A percentile compares a stretch with the other conserved stretches of the same genome.
These are phyloP conservation scores for Pezicula radicicola DNA, from an alignment of 2,329 filamentous ascomycete species.

Conservation along the genomic window DNA sequence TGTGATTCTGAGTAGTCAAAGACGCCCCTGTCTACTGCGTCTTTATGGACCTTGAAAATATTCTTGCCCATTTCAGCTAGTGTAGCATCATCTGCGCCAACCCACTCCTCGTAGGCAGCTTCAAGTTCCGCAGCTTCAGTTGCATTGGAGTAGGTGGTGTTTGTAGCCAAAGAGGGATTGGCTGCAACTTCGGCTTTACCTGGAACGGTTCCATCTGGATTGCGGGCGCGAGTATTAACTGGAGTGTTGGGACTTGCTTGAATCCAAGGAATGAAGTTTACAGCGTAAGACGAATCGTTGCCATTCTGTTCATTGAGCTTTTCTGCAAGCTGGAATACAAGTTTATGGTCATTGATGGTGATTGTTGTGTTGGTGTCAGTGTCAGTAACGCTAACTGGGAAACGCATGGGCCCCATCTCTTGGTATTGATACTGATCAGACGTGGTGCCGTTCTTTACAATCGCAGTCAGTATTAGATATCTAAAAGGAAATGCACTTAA, in stretches of 20 bases:
- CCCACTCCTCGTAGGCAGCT: slow-evolving; percentile 9
- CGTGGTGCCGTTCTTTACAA: slow-evolving; percentile 36
- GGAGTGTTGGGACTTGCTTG: slow-evolving; percentile 47
- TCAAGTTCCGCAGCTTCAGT: slow-evolving; percentile 9
- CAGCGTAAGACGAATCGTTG: slow-evolving; percentile 10
- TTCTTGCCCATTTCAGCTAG: slow-evolving; percentile 49
- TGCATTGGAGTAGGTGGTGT: slow-evolving; percentile 13
- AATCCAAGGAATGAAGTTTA: slow-evolving; percentile 52
- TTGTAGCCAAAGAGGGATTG: slow-evolving; percentile 11
- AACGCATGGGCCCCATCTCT: slow-evolving; percentile 56
- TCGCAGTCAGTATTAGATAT: slow-evolving; percentile 34
- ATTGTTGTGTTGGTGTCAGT: slow-evolving; percentile 29
- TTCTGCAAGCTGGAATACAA: slow-evolving; percentile 61
- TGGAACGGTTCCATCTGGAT: slow-evolving; percentile 14
- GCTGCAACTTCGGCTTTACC: slow-evolving; percentile 11
- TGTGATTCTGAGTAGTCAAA: slow-evolving; percentile 69
- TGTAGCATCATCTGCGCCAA: slow-evolving; percentile 7
- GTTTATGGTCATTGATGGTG: slow-evolving; percentile 57
- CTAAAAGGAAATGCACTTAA: slow-evolving; percentile 34
- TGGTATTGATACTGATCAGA: slow-evolving; percentile 65
- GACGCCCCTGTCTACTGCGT: slow-evolving; percentile 63
- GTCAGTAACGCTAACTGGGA: slow-evolving; percentile 45
- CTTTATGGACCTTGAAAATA: slow-evolving; percentile 17
- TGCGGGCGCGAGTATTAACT: slow-evolving; percentile 9
- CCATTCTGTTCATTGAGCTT: slow-evolving; percentile 57